Evolutionary conservation across 2,329 filamentous ascomycete species (phyloP).

Genomic region (Penicillium sp.): DNA sequence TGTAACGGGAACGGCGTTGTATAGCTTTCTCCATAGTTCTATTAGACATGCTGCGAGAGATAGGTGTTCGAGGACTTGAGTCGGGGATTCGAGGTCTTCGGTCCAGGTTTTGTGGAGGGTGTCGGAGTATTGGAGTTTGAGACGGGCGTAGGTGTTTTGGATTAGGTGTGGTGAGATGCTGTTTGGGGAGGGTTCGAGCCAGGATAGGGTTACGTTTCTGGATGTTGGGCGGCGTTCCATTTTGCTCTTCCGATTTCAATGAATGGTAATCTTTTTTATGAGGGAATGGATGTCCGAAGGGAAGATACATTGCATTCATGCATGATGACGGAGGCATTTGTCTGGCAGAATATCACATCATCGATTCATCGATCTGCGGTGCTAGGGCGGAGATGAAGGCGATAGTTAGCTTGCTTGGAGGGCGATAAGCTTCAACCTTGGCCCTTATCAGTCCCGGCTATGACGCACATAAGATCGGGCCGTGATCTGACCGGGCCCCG

Average conservation of each 20-base stretch:
- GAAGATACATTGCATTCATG: not conserved
- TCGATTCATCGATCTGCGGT: not conserved
- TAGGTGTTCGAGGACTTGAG: constrained; percentile 94
- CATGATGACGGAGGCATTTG: not conserved
- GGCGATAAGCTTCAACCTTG: constrained; percentile 3
- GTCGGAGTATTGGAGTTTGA: constrained; percentile 77
- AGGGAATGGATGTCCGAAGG: not conserved
- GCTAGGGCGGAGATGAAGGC: not conserved
- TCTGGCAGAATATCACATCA: constrained; percentile 1
- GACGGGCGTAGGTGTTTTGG: constrained; percentile 73
- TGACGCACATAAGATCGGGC: constrained; percentile 6
- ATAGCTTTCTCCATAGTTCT: constrained; percentile 86
- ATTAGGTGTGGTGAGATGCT: constrained; percentile 69
- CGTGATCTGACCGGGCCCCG: constrained; percentile 1
- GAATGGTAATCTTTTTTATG: not conserved
- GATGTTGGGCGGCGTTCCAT: constrained; percentile 8
- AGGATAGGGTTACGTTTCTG: constrained; percentile 3
- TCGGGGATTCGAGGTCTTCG: constrained; percentile 79
- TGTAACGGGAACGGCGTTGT: constrained; percentile 42
- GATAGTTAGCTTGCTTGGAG: not conserved
- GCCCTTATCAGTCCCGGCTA: constrained; percentile 7
- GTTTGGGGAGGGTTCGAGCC: constrained; percentile 38
- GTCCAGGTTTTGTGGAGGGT: constrained; percentile 71
- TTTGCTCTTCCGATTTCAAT: not conserved
- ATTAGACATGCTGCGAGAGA: constrained; percentile 88